Evolutionary conservation across 2,329 filamentous ascomycete species (phyloP).

Genomic region (Colletotrichum siamense): DNA sequence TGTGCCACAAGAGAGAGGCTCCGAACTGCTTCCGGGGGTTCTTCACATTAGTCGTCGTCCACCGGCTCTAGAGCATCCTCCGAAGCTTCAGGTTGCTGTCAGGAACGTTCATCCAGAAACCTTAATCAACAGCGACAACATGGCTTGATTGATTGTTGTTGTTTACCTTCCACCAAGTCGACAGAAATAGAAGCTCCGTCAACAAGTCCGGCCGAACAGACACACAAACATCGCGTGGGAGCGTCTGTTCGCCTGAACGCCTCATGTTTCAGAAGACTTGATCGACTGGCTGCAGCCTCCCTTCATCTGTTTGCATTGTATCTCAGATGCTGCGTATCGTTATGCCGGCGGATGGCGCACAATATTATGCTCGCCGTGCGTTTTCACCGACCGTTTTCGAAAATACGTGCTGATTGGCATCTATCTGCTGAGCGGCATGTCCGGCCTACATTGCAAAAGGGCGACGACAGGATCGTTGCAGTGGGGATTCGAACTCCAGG

Average conservation of each 20-base stretch:
- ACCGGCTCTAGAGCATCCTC: neutral
- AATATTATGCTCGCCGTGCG: neutral
- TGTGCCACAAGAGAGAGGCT: neutral
- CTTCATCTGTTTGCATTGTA: conserved; percentile 16
- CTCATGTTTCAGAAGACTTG: conserved; percentile 21
- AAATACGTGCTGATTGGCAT: neutral
- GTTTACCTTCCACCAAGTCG: neutral
- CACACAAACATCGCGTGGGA: conserved; percentile 13
- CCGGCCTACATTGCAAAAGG: neutral
- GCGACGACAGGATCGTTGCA: neutral
- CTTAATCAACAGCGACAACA: neutral
- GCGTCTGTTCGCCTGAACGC: conserved; percentile 21
- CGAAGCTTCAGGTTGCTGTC: conserved; percentile 16
- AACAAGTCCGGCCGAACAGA: neutral
- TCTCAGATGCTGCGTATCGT: neutral
- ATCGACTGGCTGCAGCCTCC: conserved; percentile 17
- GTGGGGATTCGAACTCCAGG: conserved; percentile 4
- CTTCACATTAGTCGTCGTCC: neutral
- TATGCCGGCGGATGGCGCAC: neutral
- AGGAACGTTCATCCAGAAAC: neutral
- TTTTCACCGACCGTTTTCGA: neutral
- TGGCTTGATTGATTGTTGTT: neutral
- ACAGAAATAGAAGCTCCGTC: conserved; percentile 13
- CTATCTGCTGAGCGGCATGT: conserved; percentile 4
- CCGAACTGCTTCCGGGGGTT: conserved; percentile 10